Percentiles rank a stretch among this genome's conserved stretches.
phyloP scores from a whole-genome alignment of 2,329 filamentous ascomycete species.

The Didymella lethalis region DNA sequence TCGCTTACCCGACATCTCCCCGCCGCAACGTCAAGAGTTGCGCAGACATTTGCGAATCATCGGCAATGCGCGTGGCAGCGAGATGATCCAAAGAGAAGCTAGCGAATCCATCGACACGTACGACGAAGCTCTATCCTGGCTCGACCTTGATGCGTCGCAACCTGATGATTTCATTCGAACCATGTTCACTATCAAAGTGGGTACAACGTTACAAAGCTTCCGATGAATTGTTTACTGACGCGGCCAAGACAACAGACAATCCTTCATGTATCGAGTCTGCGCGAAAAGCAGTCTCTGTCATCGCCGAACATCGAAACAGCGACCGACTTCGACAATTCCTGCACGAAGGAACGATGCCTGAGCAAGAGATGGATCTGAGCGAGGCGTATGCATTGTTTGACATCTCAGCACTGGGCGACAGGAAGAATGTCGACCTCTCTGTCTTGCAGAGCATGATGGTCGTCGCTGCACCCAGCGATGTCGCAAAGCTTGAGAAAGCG shows the following conservation, averaged over 20 bases:
- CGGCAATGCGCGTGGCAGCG: slow-evolving; percentile 65
- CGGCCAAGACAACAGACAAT: slow-evolving; percentile 59
- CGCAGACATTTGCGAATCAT: slow-evolving; percentile 67
- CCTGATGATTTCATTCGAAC: slow-evolving; percentile 66
- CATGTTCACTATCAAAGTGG: slow-evolving; percentile 65
- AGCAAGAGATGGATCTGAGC: slow-evolving; percentile 61
- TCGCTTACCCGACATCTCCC: slow-evolving; percentile 63
- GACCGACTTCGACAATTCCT: slow-evolving; percentile 61
- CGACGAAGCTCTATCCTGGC: slow-evolving; percentile 69
- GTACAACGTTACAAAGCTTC: slow-evolving; percentile 4
- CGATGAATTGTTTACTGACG: slow-evolving; percentile 15
- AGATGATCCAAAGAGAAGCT: slow-evolving; percentile 65
- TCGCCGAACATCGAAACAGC: slow-evolving; percentile 67
- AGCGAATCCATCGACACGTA: slow-evolving; percentile 67
- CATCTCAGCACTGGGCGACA: slow-evolving; percentile 60
- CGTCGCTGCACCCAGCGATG: slow-evolving; percentile 55
- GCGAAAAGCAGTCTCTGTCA: slow-evolving; percentile 64
- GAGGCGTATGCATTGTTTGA: slow-evolving; percentile 52
- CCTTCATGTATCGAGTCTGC: slow-evolving; percentile 60
- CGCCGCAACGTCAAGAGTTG: slow-evolving; percentile 63
- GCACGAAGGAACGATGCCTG: slow-evolving; percentile 59
- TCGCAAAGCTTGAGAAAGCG: slow-evolving; percentile 57
- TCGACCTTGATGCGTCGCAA: slow-evolving; percentile 59
- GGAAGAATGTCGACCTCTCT: slow-evolving; percentile 60
- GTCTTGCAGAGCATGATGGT: slow-evolving; percentile 40